Evolutionary conservation across 208 protist genomes (phyloP).

Genomic region (Crithidia acanthocephali): DNA sequence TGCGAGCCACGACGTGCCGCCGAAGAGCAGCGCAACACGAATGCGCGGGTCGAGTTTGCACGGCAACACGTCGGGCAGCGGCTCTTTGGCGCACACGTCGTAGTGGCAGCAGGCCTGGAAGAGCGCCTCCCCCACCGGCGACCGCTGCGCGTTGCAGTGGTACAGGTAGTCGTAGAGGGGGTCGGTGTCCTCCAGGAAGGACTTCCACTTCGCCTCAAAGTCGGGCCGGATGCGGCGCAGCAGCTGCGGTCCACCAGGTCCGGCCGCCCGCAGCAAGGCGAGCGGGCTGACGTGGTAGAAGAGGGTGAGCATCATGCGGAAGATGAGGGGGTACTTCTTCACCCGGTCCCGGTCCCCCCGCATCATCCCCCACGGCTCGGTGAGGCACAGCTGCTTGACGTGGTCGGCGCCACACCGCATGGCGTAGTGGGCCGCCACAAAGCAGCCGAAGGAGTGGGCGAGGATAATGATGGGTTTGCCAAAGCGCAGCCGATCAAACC

Average conservation of each 20-base stretch:
- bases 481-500: constrained; percentile 47
- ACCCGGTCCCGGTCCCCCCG: constrained; percentile 21
- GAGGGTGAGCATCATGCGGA: constrained; percentile 32
- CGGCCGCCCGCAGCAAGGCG: constrained; percentile 43
- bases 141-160: constrained; percentile 68
- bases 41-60: constrained; percentile 26
- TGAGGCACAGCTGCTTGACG: constrained; percentile 44
- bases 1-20: constrained; percentile 58
- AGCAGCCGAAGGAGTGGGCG: constrained; percentile 70
- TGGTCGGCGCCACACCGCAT: constrained; percentile 30
- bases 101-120: constrained; percentile 65
- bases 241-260: constrained; percentile 53
- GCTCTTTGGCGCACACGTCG: constrained; percentile 53
- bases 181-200: constrained; percentile 44
- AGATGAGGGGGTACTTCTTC: constrained; percentile 32
- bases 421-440: constrained; percentile 50
- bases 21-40: constrained; percentile 51
- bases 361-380: constrained; percentile 73
- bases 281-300: constrained; percentile 54
- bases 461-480: constrained; percentile 43
- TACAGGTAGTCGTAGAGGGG: constrained; percentile 78
- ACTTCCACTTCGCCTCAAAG: constrained; percentile 54
- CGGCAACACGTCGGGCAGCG: constrained; percentile 49
- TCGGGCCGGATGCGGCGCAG: constrained; percentile 52
- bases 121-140: constrained; percentile 50